Evolutionary conservation across 352 stramenopile species (phyloP).

Genomic region (Phytophthora pistaciae): DNA sequence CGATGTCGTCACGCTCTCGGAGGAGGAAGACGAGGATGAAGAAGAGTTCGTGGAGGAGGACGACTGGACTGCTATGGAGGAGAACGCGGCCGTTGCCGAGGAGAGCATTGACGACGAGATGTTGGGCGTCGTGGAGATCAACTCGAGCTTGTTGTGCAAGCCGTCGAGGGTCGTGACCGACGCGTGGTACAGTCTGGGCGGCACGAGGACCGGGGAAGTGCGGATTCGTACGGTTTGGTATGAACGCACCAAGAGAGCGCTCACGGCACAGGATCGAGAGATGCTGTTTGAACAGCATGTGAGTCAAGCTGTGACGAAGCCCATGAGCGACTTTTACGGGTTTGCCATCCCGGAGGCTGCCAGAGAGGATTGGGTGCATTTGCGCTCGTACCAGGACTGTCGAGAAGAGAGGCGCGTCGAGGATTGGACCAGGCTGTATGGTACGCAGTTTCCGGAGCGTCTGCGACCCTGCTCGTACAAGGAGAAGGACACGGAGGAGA

Average conservation of each 20-base stretch:
- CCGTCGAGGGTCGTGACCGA: conserved; percentile 52
- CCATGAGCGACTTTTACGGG: conserved; percentile 68
- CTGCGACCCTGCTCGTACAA: conserved; percentile 39
- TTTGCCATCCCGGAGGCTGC: conserved; percentile 63
- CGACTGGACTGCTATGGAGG: conserved; percentile 21
- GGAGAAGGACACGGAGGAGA: conserved; percentile 41
- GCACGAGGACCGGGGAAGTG: conserved; percentile 65
- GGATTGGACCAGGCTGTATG: conserved; percentile 69
- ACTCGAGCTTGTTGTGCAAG: conserved; percentile 45
- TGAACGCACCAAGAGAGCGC: conserved; percentile 20
- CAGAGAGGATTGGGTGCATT: conserved; percentile 60
- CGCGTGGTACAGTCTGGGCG: conserved; percentile 64
- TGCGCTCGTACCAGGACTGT: conserved; percentile 80
- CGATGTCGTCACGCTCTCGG: conserved; percentile 53
- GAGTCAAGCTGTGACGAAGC: conserved; percentile 24
- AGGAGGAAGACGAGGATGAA: conserved; percentile 54
- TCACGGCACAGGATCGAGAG: conserved; percentile 39
- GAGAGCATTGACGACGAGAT: conserved; percentile 48
- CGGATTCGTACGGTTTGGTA: conserved; percentile 70
- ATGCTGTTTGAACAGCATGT: conserved; percentile 52
- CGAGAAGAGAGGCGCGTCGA: conserved; percentile 72
- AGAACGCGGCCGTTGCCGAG: conserved; percentile 1
- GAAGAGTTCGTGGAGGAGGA: conserved; percentile 27
- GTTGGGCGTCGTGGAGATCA: conserved; percentile 67
- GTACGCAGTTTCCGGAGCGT: conserved; percentile 51